Evolutionary conservation across 148 eudicot species (phyloP).

Genomic region (Simmondsia chinensis): DNA sequence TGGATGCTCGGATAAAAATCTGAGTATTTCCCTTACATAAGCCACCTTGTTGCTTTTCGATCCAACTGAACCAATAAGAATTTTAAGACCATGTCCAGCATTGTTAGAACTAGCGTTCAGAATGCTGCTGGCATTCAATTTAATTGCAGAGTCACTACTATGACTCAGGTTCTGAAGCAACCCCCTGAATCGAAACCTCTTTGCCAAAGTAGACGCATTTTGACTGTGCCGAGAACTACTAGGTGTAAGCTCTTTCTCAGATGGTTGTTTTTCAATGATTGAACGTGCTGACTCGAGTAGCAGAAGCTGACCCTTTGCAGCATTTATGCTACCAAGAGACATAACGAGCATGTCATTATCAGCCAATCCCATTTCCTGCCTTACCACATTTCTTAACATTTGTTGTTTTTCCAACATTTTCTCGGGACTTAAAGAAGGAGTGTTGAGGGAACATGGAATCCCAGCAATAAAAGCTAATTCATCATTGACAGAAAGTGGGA

Average conservation of each 20-base stretch:
- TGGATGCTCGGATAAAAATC: conserved; percentile 44
- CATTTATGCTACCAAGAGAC: conserved; percentile 83
- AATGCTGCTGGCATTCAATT: background rate
- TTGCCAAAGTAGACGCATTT: conserved; percentile 15
- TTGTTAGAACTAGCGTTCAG: background rate
- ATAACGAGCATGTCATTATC: conserved; percentile 84
- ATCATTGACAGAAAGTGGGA: conserved; percentile 94
- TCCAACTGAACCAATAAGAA: conserved; percentile 95
- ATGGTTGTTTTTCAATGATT: conserved; percentile 28
- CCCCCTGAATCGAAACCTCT: conserved; percentile 37
- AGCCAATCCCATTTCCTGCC: conserved; percentile 83
- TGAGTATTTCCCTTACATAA: conserved; percentile 74
- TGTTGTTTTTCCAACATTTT: conserved; percentile 69
- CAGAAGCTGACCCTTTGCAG: conserved; percentile 90
- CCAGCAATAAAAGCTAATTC: conserved; percentile 98
- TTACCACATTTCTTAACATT: conserved; percentile 53
- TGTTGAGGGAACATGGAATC: conserved; percentile 66
- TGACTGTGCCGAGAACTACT: conserved; percentile 9
- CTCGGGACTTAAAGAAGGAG: conserved; percentile 64
- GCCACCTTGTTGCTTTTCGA: conserved; percentile 88
- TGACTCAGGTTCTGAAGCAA: conserved; percentile 18
- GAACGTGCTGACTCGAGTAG: conserved; percentile 76
- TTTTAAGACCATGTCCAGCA: conserved; percentile 38
- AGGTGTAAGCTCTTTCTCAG: conserved; percentile 16
- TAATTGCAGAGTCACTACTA: background rate